phyloP scores from a whole-genome alignment of 257 asterid species.

The Plantago elongata region DNA sequence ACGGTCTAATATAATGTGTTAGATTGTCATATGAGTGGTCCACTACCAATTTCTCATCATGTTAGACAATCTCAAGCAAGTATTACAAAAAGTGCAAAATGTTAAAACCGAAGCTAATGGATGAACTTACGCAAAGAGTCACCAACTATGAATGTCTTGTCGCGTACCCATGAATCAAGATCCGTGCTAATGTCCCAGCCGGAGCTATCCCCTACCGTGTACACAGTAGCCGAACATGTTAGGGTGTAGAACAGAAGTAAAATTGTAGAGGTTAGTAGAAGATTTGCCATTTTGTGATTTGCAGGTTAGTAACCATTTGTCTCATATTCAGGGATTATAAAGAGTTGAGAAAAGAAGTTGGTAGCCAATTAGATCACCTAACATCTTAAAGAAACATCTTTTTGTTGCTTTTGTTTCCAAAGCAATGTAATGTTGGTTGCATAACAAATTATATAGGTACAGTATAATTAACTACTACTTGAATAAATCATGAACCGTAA shows the following conservation, averaged over 20 bases:
- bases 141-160: conserved; percentile 48
- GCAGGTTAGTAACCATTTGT: not conserved
- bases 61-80: no score
- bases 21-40: no score
- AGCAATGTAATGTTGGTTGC: no score
- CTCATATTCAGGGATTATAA: conserved; percentile 5
- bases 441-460: no score
- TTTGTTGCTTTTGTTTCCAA: no score
- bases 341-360: not conserved
- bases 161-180: conserved; percentile 57
- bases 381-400: conserved; percentile 11
- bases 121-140: conserved; percentile 55
- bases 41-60: no score
- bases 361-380: conserved; percentile 48
- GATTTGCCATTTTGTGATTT: conserved; percentile 38
- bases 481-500: no score
- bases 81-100: no score
- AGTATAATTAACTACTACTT: no score
- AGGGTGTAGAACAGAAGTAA: conserved; percentile 21
- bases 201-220: conserved; percentile 61
- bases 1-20: no score
- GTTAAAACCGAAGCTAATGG: not conserved
- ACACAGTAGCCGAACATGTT: conserved; percentile 43
- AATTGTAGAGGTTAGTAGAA: conserved; percentile 19
- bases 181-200: conserved; percentile 96